Base-by-base conservation (phyloP, 1,139 yeast species). In the Suhomyces ambrosiae region DNA sequence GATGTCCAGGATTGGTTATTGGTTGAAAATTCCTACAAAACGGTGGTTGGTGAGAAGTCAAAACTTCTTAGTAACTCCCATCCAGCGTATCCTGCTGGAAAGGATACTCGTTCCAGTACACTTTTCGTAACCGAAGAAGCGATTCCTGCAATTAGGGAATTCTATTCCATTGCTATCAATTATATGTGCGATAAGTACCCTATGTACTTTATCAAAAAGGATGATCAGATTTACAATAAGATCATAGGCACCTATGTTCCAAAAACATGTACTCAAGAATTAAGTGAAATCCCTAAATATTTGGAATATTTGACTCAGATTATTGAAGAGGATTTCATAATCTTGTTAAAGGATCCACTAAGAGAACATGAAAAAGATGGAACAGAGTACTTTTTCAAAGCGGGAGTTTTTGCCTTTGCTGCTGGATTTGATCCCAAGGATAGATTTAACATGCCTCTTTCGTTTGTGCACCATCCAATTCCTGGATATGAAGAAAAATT, bases 391-490 rank as follows among this genome's bases (percentile, higher is more conserved):
- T 70, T 71, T 40, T 69, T 82, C 52, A 74, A 83, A 44, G 85
- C 78, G 0, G 87, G 86, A 0, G 65, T 79, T 0, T 76, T 82
- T 53, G 80, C 80, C 3, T 84, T 82, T 61, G 89, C 94, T 0
- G 82, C 86, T 3, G 94, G 92, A 0, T 86, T 86, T 56, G 75
- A 81, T 47, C 92, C 90, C 2, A 52, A 56, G 6, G 71, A 65
- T 26, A 72, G 83, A 41, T 70, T 82, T 51, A 68, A 78, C 44
- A 66, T 58, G 32, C 83, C 83, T 2, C 54, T 80, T 37, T 69
- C 82, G 0, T 54, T 56, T 22, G 72, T 82, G 30, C 88, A 82
- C 48, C 71, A 62, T 11, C 87, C 87, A 0, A 81, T 82, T 17
- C 88, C 88, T 0, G 73, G 75, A 7, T 82, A 82, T 51, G 66